Evolutionary conservation across 2,329 filamentous ascomycete genomes (phyloP).

Genomic region (Purpureocillium lavendulum): DNA sequence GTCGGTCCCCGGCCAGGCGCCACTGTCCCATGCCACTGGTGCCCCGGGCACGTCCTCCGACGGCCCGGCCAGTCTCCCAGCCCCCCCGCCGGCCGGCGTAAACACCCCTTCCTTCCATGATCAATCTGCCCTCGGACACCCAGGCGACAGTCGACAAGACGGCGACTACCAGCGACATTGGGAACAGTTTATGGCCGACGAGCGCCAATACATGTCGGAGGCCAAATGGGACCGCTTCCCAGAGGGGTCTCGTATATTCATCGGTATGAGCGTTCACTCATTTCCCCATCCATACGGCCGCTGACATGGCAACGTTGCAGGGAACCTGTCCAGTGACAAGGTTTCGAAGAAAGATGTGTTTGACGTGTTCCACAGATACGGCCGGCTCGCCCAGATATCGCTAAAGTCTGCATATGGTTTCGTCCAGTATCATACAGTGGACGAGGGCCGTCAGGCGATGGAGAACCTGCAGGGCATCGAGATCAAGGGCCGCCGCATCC

Average conservation of each 20-base stretch:
- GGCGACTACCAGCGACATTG: slow-evolving; percentile 55
- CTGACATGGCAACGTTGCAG: too few species aligned
- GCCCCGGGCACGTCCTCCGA: slow-evolving; percentile 24
- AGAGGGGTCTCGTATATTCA: slow-evolving; percentile 68
- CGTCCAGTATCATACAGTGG: slow-evolving; percentile 78
- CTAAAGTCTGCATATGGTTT: slow-evolving; percentile 97
- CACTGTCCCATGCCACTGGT: slow-evolving; percentile 22
- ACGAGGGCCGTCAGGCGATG: slow-evolving; percentile 68
- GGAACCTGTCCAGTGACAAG: slow-evolving; percentile 86
- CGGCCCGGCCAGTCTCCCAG: slow-evolving; percentile 19
- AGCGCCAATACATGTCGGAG: slow-evolving; percentile 67
- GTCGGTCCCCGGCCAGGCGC: slow-evolving; percentile 21
- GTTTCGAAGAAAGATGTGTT: slow-evolving; percentile 93
- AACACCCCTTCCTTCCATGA: slow-evolving; percentile 22
- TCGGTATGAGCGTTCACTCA: slow-evolving; percentile 60
- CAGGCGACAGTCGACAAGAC: slow-evolving; percentile 24
- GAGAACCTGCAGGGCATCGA: slow-evolving; percentile 70
- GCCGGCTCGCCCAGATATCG: slow-evolving; percentile 84
- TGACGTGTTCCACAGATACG: slow-evolving; percentile 78
- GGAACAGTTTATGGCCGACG: slow-evolving; percentile 64
- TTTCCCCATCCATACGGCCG: too few species aligned
- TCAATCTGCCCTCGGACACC: slow-evolving; percentile 15
- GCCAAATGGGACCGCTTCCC: slow-evolving; percentile 78
- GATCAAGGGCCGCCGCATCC: slow-evolving; percentile 85
- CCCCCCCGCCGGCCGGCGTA: slow-evolving; percentile 19